Percentiles rank a stretch among this genome's conserved stretches.
phyloP scores from a whole-genome alignment of 108 stramenopile species.

The Discostella pseudostelligera region DNA sequence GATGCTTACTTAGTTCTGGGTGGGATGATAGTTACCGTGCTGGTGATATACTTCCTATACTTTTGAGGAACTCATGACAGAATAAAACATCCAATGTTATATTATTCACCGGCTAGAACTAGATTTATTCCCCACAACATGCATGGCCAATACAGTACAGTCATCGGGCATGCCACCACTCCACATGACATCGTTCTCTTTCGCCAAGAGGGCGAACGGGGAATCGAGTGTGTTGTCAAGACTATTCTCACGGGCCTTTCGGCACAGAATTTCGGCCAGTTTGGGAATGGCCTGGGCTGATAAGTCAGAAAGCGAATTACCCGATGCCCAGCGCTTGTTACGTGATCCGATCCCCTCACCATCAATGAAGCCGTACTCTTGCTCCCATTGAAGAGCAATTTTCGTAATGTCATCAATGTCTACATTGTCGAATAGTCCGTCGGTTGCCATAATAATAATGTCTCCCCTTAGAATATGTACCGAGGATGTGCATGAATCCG shows the following conservation, averaged over 20 bases:
- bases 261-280: slow-evolving; percentile 54
- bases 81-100: background rate
- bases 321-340: slow-evolving; percentile 71
- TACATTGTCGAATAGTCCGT: slow-evolving; percentile 97
- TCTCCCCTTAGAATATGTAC: slow-evolving; percentile 92
- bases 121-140: slow-evolving; percentile 70
- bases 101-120: too few species aligned
- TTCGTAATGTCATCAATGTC: slow-evolving; percentile 90
- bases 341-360: slow-evolving; percentile 64
- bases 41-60: slow-evolving; percentile 81
- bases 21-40: slow-evolving; percentile 69
- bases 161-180: slow-evolving; percentile 96
- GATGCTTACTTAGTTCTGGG: slow-evolving; percentile 86
- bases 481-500: slow-evolving; percentile 86
- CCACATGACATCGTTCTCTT: slow-evolving; percentile 99
- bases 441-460: slow-evolving; percentile 94
- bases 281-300: slow-evolving; percentile 47
- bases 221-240: slow-evolving; percentile 79
- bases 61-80: slow-evolving; percentile 28
- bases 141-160: slow-evolving; percentile 87
- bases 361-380: slow-evolving; percentile 74
- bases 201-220: slow-evolving; percentile 95
- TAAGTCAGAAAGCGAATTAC: slow-evolving; percentile 55
- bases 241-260: slow-evolving; percentile 81
- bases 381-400: slow-evolving; percentile 89